Evolutionary conservation across 441 rosid genomes (phyloP).

Genomic region (Mallotus japonicus): DNA sequence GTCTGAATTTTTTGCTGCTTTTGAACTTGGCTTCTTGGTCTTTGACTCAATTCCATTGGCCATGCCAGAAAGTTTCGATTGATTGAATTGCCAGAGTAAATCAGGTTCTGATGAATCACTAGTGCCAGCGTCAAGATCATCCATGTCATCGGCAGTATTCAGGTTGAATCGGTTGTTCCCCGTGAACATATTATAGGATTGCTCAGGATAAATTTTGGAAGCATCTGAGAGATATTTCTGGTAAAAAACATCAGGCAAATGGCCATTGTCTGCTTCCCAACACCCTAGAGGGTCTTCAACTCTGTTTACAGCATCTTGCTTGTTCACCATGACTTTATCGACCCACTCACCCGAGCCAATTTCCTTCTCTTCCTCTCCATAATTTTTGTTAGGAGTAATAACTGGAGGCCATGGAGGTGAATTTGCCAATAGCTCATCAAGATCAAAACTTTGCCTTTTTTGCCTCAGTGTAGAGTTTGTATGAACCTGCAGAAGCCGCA

Average conservation of each 20-base stretch:
- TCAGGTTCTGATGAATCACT: slow-evolving; percentile 93
- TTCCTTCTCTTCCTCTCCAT: slow-evolving; percentile 71
- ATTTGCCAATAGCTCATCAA: slow-evolving; percentile 77
- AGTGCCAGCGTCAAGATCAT: slow-evolving; percentile 83
- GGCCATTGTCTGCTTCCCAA: slow-evolving; percentile 50
- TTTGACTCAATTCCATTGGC: slow-evolving; percentile 46
- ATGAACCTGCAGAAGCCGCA: slow-evolving; percentile 42
- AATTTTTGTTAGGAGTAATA: slow-evolving; percentile 58
- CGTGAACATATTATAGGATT: slow-evolving; percentile 58
- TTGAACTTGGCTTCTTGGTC: slow-evolving; percentile 50
- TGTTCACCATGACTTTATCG: slow-evolving; percentile 96
- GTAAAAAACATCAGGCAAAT: slow-evolving; percentile 55
- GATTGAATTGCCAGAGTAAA: slow-evolving; percentile 87
- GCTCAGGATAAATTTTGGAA: slow-evolving; percentile 59
- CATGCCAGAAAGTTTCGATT: slow-evolving; percentile 50
- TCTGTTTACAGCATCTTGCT: slow-evolving; percentile 57
- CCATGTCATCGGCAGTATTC: slow-evolving; percentile 42
- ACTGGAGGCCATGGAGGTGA: slow-evolving; percentile 98
- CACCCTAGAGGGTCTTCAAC: slow-evolving; percentile 55
- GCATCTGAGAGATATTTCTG: slow-evolving; percentile 68
- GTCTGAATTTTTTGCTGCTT: slow-evolving; percentile 49
- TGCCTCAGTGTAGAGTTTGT: slow-evolving; percentile 46
- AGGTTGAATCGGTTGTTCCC: slow-evolving; percentile 46
- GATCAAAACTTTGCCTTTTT: slow-evolving; percentile 71
- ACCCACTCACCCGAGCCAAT: slow-evolving; percentile 79